Evolutionary conservation across 139 green algal species (phyloP).

Genomic region (Tetraselmis striata): DNA sequence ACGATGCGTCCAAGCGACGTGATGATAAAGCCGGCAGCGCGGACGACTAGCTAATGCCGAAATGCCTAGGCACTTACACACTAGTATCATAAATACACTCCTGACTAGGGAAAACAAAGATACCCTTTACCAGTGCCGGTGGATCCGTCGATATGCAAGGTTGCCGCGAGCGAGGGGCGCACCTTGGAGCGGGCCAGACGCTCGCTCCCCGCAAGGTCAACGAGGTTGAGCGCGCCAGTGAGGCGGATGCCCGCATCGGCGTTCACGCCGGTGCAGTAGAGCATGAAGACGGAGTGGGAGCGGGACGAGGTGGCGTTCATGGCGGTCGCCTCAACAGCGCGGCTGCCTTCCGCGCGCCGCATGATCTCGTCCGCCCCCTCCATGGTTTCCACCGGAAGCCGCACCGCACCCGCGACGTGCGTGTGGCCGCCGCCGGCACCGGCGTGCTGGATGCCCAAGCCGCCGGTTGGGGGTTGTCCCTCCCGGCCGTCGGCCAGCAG

Average conservation of each 20-base stretch:
- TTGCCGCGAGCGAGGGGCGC: too few relatives aligned
- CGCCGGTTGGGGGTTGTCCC: background rate
- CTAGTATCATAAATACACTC: too few relatives aligned
- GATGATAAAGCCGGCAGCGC: too few relatives aligned
- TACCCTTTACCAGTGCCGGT: too few relatives aligned
- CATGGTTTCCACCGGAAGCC: constrained; percentile 45
- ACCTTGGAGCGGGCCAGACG: constrained; percentile 54
- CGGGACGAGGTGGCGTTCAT: constrained; percentile 90
- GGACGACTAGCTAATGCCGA: background rate
- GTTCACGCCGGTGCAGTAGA: constrained; percentile 83
- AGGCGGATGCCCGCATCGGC: constrained; percentile 50
- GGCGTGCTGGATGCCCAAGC: background rate
- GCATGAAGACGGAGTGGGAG: constrained; percentile 91
- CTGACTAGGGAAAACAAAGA: too few relatives aligned
- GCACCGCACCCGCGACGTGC: constrained; percentile 41
- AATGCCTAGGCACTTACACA: too few relatives aligned
- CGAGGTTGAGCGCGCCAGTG: constrained; percentile 79
- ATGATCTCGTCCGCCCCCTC: constrained; percentile 57
- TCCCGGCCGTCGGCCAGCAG: constrained; percentile 58
- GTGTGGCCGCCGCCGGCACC: constrained; percentile 58
- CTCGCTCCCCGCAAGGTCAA: constrained; percentile 90
- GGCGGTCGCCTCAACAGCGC: constrained; percentile 73
- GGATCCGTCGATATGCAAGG: too few relatives aligned
- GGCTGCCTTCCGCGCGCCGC: constrained; percentile 45
- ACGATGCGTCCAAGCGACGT: too few relatives aligned